Base-by-base conservation (phyloP, 1,139 yeast genomes). In the Pichia sp. region DNA sequence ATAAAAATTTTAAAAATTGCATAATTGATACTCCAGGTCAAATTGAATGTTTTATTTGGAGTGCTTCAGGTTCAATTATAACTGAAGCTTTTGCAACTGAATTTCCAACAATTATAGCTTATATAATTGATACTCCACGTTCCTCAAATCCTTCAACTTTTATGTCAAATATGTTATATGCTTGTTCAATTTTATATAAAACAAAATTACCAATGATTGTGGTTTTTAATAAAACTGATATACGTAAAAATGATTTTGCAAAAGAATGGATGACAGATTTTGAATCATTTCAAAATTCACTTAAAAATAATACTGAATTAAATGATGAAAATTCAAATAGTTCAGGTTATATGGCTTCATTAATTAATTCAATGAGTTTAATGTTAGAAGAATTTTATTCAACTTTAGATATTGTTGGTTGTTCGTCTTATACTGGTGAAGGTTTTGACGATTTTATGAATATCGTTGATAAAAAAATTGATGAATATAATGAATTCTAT, bases 21-120 rank as follows among this genome's bases (percentile, higher is more conserved):
- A 83, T 94, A 39, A 77, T 92, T 42, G 99, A 94, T 64, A 94
- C 99, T 1, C 99, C 99, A 0, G 99, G 99, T 7, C 99, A 94
- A 65, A 94, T 94, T 51, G 98, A 92, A 64, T 87, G 97, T 67
- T 92, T 92, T 62, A 89, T 92, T 42, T 85, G 95, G 95, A 83
- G 95, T 40, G 98, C 98, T 0, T 86, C 96, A 39, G 99, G 99
- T 9, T 77, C 97, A 23, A 94, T 94, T 51, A 87, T 94, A 48
- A 90, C 97, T 0, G 98, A 94, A 63, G 90, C 97, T 0, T 85
- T 94, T 67, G 98, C 98, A 1, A 86, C 96, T 2, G 79, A 95
- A 2, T 87, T 87, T 63, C 99, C 99, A 6, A 92, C 98, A 0
- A 87, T 92, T 33, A 78, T 94, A 53, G 97, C 97, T 0, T 94